Evolutionary conservation across 495 filamentous ascomycete genomes (phyloP), one percentile per base, ranked within the genome.

Genomic region (Bacidia rubella): DNA sequence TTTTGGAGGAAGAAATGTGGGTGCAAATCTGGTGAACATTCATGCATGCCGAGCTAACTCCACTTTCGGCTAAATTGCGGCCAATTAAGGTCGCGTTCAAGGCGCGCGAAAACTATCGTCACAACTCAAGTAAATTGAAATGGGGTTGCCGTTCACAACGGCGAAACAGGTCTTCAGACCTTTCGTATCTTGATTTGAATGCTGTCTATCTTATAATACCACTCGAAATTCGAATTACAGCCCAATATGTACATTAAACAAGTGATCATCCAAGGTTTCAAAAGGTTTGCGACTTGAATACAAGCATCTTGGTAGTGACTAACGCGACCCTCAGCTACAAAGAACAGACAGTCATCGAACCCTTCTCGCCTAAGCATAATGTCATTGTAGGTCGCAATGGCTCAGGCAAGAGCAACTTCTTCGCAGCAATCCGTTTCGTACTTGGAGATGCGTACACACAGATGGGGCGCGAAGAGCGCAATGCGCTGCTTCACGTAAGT

Each of bases 261-360:
- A 74, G 95, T 99, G 64, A 99, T 96, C 69, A 97, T 99, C 63
- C 92, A 99, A 63, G 92, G 92, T 77, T 99, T 99, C 73, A 97
- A 97, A 72, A 95, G 90, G 90, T 95, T 67, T 52, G 71, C 17
- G 3, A 21, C 26, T n/a, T 7, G 26, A n/a, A n/a, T n/a, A n/a
- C n/a, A n/a, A n/a, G 10, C 21, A 15, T 29, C 32, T 23, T 20
- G 22, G 15, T 35, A 35, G 7, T 15, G 5, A 15, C 49, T 53
- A 11, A 50, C 24, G 17, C 43, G 2, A 1, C 11, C 26, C 2
- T 23, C 58, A 97, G 90, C 76, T 99, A 99, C 78, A 97, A 97
- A 71, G 90, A 97, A 59, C 92, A 99, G 68, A 96, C 89, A 27
- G 86, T 95, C 64, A 95, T 96, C 64, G 92, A 97, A 63, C 90